These are phyloP conservation scores for Bruguiera parviflora DNA, from an alignment of 345 rosid genomes.

Conservation along the genomic window DNA sequence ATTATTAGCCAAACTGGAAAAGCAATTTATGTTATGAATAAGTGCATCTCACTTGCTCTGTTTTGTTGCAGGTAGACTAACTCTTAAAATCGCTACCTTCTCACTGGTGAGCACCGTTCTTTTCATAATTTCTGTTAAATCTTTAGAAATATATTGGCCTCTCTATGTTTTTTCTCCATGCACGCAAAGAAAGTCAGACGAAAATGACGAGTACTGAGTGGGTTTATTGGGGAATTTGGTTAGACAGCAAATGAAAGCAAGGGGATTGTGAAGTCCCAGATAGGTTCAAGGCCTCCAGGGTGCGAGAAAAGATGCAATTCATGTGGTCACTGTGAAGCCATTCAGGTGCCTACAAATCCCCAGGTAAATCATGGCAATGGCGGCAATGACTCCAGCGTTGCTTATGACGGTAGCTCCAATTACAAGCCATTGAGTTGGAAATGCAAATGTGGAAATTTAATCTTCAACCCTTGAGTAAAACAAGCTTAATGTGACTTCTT, in stretches of 20 bases:
- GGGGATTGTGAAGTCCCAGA: slow-evolving; percentile 47
- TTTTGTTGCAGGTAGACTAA: slow-evolving; percentile 53
- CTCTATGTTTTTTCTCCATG: too few species aligned
- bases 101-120: slow-evolving; percentile 35
- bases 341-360: slow-evolving; percentile 86
- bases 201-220: not conserved
- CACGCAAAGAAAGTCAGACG: too few species aligned
- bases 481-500: not conserved
- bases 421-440: slow-evolving; percentile 97
- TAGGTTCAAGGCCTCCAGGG: slow-evolving; percentile 90
- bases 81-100: slow-evolving; percentile 28
- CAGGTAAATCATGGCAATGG: slow-evolving; percentile 31
- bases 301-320: slow-evolving; percentile 77
- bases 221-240: slow-evolving; percentile 6
- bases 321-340: slow-evolving; percentile 78
- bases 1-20: not conserved
- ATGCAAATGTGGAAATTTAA: slow-evolving; percentile 88
- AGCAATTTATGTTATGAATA: not conserved
- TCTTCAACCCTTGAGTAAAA: slow-evolving; percentile 63
- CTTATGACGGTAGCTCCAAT: slow-evolving; percentile 55
- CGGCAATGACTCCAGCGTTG: slow-evolving; percentile 28
- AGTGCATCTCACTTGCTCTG: not conserved
- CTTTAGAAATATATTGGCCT: too few species aligned
- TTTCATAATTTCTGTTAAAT: too few species aligned
- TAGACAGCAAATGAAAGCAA: slow-evolving; percentile 35